Evolutionary conservation across 805 yeast genomes (phyloP), one percentile per base, ranked within the genome.

Genomic region (Yarrowia sp.): DNA sequence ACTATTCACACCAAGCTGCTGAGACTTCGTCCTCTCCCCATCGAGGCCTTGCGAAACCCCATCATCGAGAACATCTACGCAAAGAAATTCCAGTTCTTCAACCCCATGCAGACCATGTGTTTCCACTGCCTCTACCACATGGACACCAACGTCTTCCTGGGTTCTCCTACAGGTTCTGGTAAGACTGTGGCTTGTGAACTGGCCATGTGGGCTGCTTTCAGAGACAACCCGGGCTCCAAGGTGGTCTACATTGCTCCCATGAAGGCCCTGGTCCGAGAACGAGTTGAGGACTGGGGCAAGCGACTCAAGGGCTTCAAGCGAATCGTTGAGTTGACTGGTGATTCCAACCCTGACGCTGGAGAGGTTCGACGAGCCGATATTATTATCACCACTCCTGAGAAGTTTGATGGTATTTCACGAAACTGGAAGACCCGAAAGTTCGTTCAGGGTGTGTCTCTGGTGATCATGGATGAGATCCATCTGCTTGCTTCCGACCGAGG

Each of bases 131-230:
- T 95, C 55, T 95, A 93, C 79, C 87, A 95, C 76, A 79, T 89
- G 0, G 85, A 89, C 70, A 84, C 89, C 1, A 90, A 90, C 75
- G 93, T 89, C 0, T 90, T 95, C 76, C 91, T 95, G 53, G 99
- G 99, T 10, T 92, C 98, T 0, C 99, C 99, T 2, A 95, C 99
- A 1, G 99, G 99, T 30, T 94, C 98, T 0, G 99, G 99, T 72
- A 95, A 95, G 77, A 95, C 99, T 0, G 89, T 95, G 40, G 98
- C 96, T 36, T 97, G 98, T 0, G 99, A 95, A 75, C 78, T 95
- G 68, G 98, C 98, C 0, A 91, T 95, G 15, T 95, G 98, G 98
- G 94, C 92, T 76, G 98, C 99, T 0, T 90, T 94, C 76, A 85
- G 84, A 55, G 89, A 90, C 56, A 87, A 83, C 68, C 97, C 98